Percentiles rank a stretch among this genome's conserved stretches.
Conservation (phyloP, 2,329 filamentous ascomycete species). For the Hymenoscyphus repandus region DNA sequence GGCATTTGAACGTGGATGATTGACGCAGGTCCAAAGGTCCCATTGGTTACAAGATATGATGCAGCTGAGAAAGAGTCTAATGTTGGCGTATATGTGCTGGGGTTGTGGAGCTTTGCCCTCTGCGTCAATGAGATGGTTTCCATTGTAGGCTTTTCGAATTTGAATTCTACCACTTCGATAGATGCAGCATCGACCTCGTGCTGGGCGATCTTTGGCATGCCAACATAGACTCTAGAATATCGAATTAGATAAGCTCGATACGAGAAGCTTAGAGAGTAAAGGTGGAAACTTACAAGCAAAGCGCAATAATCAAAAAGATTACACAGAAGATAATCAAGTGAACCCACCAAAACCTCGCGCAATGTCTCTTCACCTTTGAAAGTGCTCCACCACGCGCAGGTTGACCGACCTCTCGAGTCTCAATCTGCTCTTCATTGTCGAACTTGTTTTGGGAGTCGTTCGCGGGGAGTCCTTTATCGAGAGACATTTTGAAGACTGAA, state of each 20-base stretch:
- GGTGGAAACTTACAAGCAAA: conserved; percentile 47
- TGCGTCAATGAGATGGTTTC: conserved; percentile 44
- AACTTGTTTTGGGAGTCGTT: conserved; percentile 9
- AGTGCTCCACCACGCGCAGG: conserved; percentile 9
- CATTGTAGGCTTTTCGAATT: conserved; percentile 44
- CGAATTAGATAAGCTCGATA: not conserved
- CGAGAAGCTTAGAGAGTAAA: not conserved
- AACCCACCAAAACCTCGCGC: conserved; percentile 46
- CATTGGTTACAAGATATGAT: conserved; percentile 40
- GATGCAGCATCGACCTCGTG: conserved; percentile 45
- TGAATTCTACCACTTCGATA: conserved; percentile 44
- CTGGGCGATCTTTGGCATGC: conserved; percentile 53
- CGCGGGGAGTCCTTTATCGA: not conserved
- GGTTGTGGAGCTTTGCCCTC: conserved; percentile 40
- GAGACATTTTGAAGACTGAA: not conserved
- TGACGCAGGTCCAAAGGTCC: conserved; percentile 22
- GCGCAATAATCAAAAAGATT: conserved; percentile 46
- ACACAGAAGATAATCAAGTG: conserved; percentile 45
- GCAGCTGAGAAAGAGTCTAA: conserved; percentile 49
- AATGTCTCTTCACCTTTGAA: conserved; percentile 28
- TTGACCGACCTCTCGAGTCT: conserved; percentile 3
- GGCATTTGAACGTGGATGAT: conserved; percentile 29
- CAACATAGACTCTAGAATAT: conserved; percentile 47
- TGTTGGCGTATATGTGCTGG: conserved; percentile 47
- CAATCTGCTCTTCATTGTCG: conserved; percentile 13